Evolutionary conservation across 345 rosid species (phyloP).

Genomic region (Nephelium lappaceum): DNA sequence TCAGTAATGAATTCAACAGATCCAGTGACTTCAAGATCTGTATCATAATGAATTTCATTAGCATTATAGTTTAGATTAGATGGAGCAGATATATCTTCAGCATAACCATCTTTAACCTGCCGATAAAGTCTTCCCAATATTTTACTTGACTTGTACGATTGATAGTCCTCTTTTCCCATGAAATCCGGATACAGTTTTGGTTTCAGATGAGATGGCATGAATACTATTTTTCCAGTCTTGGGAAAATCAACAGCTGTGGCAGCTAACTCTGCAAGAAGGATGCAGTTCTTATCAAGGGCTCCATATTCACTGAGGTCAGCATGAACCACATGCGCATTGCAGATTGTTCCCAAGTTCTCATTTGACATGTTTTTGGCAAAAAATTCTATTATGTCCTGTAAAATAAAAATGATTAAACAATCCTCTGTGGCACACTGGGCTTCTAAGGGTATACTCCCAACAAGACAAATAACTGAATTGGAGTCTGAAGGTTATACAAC

Average conservation of each 20-base stretch:
- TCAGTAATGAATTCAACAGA: constrained; percentile 54
- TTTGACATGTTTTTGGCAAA: constrained; percentile 69
- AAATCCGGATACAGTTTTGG: constrained; percentile 87
- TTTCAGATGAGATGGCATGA: constrained; percentile 63
- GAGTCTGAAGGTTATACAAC: background rate
- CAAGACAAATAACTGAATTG: background rate
- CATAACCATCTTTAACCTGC: constrained; percentile 56
- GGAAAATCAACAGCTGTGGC: constrained; percentile 95
- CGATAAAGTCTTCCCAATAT: constrained; percentile 82
- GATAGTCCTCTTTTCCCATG: constrained; percentile 79
- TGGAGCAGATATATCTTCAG: constrained; percentile 45
- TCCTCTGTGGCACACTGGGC: background rate
- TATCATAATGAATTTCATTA: constrained; percentile 61
- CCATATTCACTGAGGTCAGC: constrained; percentile 74
- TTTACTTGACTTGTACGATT: constrained; percentile 71
- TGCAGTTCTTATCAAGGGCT: constrained; percentile 73
- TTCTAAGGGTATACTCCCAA: constrained; percentile 4
- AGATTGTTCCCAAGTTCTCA: constrained; percentile 73
- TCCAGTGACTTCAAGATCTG: constrained; percentile 60
- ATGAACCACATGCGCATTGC: constrained; percentile 88
- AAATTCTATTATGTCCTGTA: constrained; percentile 79
- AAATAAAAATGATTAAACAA: background rate
- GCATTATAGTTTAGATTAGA: constrained; percentile 38
- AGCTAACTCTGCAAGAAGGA: constrained; percentile 72
- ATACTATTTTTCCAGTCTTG: constrained; percentile 78